Evolutionary conservation across 73 alveolate species (phyloP).

Genomic region (Loxodes magnus): DNA sequence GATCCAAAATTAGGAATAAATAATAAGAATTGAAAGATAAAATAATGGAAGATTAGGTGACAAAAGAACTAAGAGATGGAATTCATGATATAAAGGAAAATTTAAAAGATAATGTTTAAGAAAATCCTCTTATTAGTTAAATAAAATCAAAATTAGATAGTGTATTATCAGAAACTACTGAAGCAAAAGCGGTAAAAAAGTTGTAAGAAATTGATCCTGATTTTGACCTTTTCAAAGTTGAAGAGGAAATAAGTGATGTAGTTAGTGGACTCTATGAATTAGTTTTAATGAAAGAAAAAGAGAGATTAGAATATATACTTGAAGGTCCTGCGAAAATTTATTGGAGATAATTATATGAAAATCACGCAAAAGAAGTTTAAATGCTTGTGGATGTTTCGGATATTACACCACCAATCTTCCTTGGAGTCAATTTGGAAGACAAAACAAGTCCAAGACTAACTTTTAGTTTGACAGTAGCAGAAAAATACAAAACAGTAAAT

Average conservation of each 20-base stretch:
- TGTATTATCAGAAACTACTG: background rate
- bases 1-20: background rate
- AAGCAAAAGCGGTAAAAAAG: background rate
- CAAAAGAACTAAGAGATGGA: background rate
- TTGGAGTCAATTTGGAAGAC: slow-evolving; percentile 6
- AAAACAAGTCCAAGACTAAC: slow-evolving; percentile 3
- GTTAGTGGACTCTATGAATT: background rate
- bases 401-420: background rate
- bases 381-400: background rate
- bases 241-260: background rate
- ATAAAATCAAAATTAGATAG: background rate
- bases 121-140: background rate
- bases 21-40: background rate
- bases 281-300: background rate
- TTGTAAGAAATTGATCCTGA: slow-evolving; percentile 11
- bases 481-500: background rate
- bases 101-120: background rate
- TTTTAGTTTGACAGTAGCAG: background rate
- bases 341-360: too few relatives aligned
- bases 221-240: slow-evolving; percentile 5
- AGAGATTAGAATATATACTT: background rate
- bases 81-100: background rate
- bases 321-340: too few relatives aligned
- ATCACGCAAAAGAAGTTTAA: too few relatives aligned
- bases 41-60: background rate